Percentiles rank a stretch among this genome's conserved stretches.
These are phyloP conservation scores for Acanthochlamys bracteata DNA, from an alignment of 106 monocot species.

Conservation along the genomic window DNA sequence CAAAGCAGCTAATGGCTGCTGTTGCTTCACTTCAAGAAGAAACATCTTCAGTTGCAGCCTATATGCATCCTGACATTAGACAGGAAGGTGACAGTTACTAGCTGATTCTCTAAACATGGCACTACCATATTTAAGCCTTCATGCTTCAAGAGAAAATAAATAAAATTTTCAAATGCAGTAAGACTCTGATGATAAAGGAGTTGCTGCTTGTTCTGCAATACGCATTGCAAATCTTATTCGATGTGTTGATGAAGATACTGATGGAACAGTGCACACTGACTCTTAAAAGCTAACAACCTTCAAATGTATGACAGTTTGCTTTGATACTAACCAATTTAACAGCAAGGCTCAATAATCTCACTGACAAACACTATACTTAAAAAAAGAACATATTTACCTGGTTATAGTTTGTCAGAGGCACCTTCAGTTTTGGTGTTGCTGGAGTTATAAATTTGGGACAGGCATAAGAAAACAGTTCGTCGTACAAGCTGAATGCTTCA, in stretches of 20 bases:
- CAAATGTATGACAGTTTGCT: too few relatives aligned
- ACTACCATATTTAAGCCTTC: too few relatives aligned
- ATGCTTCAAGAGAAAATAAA: too few relatives aligned
- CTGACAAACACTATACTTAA: neutral
- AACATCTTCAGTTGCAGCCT: constrained; percentile 91
- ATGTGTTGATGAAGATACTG: too few relatives aligned
- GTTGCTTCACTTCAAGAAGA: constrained; percentile 94
- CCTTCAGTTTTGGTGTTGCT: constrained; percentile 61
- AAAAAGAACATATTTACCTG: constrained; percentile 39
- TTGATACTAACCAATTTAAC: too few relatives aligned
- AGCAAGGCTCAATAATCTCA: neutral
- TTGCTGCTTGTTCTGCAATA: too few relatives aligned
- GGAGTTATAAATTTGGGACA: constrained; percentile 97
- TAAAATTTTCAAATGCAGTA: too few relatives aligned
- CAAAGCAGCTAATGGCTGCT: constrained; percentile 70
- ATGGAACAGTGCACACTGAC: too few relatives aligned
- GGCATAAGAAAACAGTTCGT: constrained; percentile 94
- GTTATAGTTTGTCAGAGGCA: constrained; percentile 86
- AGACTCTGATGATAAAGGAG: too few relatives aligned
- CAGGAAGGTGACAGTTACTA: neutral
- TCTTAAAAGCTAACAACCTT: too few relatives aligned
- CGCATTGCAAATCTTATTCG: too few relatives aligned
- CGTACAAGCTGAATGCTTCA: constrained; percentile 78
- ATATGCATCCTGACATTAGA: constrained; percentile 68
- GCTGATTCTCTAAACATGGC: neutral